phyloP scores from a whole-genome alignment of 805 yeast genomes.

The Saccharomyces paradoxus region DNA sequence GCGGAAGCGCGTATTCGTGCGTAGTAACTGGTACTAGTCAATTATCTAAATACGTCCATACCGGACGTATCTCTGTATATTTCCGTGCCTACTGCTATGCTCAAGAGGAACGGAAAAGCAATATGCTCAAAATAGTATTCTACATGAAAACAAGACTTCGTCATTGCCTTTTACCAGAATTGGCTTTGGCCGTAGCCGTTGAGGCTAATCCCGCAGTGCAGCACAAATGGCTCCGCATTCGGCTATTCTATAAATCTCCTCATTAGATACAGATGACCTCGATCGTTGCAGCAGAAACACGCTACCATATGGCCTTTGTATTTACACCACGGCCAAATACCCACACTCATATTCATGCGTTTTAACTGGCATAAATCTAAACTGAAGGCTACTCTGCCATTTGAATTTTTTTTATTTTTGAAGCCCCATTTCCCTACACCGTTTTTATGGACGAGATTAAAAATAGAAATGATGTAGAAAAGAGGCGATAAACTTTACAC shows the following conservation, averaged over 20 bases:
- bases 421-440: not conserved
- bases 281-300: not conserved
- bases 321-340: not conserved
- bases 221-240: not conserved
- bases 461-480: not conserved
- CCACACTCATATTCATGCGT: not conserved
- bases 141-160: not conserved
- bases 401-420: not conserved
- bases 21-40: not conserved
- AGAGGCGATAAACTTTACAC: not conserved
- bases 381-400: not conserved
- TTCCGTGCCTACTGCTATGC: not conserved
- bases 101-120: not conserved
- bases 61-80: too few species aligned
- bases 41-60: too few species aligned
- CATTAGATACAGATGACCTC: not conserved
- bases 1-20: not conserved
- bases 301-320: not conserved
- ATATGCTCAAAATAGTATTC: not conserved
- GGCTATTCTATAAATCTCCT: not conserved
- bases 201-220: not conserved
- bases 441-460: not conserved
- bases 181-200: not conserved
- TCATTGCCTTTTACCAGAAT: not conserved
- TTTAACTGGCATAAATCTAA: not conserved